Conservation (phyloP, 2,329 filamentous ascomycete species). For the Botrytis hyacinthi region DNA sequence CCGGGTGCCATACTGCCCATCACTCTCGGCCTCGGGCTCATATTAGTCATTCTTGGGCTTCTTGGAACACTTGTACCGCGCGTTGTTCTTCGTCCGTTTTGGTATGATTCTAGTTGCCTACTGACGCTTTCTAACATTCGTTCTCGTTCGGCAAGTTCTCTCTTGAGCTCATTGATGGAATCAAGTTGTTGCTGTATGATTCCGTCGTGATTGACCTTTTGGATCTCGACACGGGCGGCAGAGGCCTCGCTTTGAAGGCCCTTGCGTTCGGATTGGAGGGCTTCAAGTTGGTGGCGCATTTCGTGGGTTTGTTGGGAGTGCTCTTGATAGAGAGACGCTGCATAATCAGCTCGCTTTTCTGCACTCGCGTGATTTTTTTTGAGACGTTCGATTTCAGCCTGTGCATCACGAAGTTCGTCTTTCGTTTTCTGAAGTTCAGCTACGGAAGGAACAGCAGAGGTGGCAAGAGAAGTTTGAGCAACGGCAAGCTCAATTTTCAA, state of each 20-base stretch:
- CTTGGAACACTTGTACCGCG: conserved; percentile 35
- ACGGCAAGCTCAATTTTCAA: conserved; percentile 34
- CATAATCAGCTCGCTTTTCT: conserved; percentile 35
- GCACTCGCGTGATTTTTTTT: conserved; percentile 27
- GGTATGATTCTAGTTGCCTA: conserved; percentile 39
- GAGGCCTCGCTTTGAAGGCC: conserved; percentile 29
- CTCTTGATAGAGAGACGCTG: conserved; percentile 35
- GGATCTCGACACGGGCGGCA: conserved; percentile 34
- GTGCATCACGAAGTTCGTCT: conserved; percentile 36
- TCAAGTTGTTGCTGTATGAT: conserved; percentile 26
- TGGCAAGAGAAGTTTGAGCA: conserved; percentile 25
- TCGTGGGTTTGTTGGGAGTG: conserved; percentile 31
- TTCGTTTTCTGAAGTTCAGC: conserved; percentile 44
- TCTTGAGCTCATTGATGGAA: conserved; percentile 39
- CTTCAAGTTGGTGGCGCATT: conserved; percentile 24
- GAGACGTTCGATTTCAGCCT: conserved; percentile 29
- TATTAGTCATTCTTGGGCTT: conserved; percentile 37
- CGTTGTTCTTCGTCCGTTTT: conserved; percentile 43
- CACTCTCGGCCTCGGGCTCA: conserved; percentile 25
- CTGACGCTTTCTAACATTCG: conserved; percentile 43
- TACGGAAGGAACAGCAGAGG: conserved; percentile 42
- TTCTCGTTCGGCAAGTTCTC: conserved; percentile 37
- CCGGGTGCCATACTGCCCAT: conserved; percentile 21
- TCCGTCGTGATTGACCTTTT: conserved; percentile 31
- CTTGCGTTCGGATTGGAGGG: conserved; percentile 25